phyloP scores from a whole-genome alignment of 768 basidiomycete genomes.

The Suillus spraguei region DNA sequence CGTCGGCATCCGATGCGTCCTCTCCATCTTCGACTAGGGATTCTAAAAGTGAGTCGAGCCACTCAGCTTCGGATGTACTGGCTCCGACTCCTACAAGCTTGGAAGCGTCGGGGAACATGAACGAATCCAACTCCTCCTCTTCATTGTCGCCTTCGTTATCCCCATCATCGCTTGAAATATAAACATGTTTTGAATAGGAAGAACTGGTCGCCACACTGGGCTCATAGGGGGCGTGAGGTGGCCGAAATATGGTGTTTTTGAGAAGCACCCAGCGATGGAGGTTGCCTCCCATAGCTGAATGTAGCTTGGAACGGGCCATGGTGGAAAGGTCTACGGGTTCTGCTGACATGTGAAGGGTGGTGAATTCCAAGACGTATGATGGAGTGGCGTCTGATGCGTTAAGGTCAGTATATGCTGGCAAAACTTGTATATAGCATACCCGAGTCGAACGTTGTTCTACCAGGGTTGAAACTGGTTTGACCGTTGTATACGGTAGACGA shows the following conservation, averaged over 20 bases:
- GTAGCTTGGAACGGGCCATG: conserved; percentile 76
- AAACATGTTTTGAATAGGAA: conserved; percentile 35
- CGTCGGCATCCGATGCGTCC: conserved; percentile 49
- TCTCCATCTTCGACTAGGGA: conserved; percentile 72
- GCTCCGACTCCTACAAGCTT: conserved; percentile 46
- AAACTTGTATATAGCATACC: conserved; percentile 21
- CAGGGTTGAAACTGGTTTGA: conserved; percentile 31
- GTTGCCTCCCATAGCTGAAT: conserved; percentile 60
- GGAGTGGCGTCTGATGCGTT: conserved; percentile 23
- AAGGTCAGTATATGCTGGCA: conserved; percentile 4
- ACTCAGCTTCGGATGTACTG: conserved; percentile 67
- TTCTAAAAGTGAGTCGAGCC: conserved; percentile 83
- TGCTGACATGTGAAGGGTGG: conserved; percentile 46
- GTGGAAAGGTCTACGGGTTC: conserved; percentile 53
- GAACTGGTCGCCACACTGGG: conserved; percentile 24
- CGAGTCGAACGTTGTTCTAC: conserved; percentile 23
- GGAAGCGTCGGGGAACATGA: conserved; percentile 82
- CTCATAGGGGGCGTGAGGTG: conserved; percentile 45
- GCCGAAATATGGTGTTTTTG: conserved; percentile 77
- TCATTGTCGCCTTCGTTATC: conserved; percentile 50
- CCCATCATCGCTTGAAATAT: conserved; percentile 41
- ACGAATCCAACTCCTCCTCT: conserved; percentile 56
- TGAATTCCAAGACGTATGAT: conserved; percentile 12
- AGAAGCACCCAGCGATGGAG: conserved; percentile 87
- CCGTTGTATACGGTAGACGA: conserved; percentile 84